These are phyloP conservation scores for Fragaria vesca DNA, from an alignment of 306 rosid genomes.

Conservation along the genomic window DNA sequence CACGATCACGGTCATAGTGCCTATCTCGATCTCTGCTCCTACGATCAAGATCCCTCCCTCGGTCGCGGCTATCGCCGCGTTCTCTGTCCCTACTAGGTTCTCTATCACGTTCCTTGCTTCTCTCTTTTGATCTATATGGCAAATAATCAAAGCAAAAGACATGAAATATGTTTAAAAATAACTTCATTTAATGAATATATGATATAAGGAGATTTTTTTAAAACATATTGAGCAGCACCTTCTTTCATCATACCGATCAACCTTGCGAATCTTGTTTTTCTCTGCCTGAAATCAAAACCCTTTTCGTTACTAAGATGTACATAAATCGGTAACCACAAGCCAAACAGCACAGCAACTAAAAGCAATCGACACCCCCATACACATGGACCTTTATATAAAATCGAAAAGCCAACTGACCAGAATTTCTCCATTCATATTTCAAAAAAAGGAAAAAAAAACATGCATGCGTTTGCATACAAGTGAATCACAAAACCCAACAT, in stretches of 20 bases:
- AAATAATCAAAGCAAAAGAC: background rate
- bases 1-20: constrained; percentile 78
- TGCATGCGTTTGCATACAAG: background rate
- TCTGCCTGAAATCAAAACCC: constrained; percentile 75
- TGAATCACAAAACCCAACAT: background rate
- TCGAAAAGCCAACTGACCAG: background rate
- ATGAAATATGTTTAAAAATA: background rate
- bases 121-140: constrained; percentile 65
- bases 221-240: constrained; percentile 42
- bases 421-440: background rate
- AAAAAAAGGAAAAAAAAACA: background rate
- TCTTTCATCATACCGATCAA: constrained; percentile 70
- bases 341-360: background rate
- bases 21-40: constrained; percentile 91
- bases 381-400: background rate
- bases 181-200: background rate
- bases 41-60: constrained; percentile 68
- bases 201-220: background rate
- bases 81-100: constrained; percentile 79
- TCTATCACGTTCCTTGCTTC: constrained; percentile 72
- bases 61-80: constrained; percentile 66
- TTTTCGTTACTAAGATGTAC: background rate
- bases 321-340: background rate
- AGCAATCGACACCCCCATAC: background rate
- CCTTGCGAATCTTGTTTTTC: constrained; percentile 69